phyloP scores from a whole-genome alignment of 139 green algal species.

The Coelastrella sp. region DNA sequence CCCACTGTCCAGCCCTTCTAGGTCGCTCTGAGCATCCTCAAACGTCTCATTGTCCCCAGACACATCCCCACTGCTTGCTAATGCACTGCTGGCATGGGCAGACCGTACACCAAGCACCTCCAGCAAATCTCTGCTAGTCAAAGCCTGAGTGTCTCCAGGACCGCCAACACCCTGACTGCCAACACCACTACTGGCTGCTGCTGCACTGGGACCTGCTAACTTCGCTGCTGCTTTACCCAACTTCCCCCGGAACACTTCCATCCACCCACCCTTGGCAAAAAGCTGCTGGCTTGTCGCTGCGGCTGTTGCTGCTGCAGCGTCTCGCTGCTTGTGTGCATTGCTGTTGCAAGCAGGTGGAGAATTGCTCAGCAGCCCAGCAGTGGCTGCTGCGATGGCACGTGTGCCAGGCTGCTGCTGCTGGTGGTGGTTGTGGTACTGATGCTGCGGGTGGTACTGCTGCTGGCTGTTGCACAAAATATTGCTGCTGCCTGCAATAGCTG shows the following conservation, averaged over 20 bases:
- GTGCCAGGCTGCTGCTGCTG: not conserved
- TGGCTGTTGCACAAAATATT: not conserved
- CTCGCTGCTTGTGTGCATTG: not conserved
- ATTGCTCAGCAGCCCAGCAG: not conserved
- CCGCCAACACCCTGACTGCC: not conserved
- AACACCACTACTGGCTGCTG: not conserved
- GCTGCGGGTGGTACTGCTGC: conserved; percentile 4
- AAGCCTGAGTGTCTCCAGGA: not conserved
- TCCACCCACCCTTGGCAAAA: conserved; percentile 37
- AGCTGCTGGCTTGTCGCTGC: conserved; percentile 38
- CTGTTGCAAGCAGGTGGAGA: not conserved
- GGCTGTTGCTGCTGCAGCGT: not conserved
- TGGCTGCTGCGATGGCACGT: not conserved
- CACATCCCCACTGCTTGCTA: not conserved
- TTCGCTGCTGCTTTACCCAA: conserved; percentile 39
- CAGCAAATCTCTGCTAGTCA: conserved; percentile 3
- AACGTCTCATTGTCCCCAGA: not conserved
- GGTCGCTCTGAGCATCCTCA: not conserved
- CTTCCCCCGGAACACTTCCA: conserved; percentile 40
- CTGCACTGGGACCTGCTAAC: conserved; percentile 15
- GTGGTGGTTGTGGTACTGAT: not conserved
- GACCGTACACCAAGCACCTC: conserved; percentile 26
- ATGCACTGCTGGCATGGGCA: not conserved
- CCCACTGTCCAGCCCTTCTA: not conserved
- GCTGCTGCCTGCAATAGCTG: conserved; percentile 34